These are phyloP conservation scores for Dictyostelium gargantuum DNA, from an alignment of 208 protist species.

Conservation along the genomic window DNA sequence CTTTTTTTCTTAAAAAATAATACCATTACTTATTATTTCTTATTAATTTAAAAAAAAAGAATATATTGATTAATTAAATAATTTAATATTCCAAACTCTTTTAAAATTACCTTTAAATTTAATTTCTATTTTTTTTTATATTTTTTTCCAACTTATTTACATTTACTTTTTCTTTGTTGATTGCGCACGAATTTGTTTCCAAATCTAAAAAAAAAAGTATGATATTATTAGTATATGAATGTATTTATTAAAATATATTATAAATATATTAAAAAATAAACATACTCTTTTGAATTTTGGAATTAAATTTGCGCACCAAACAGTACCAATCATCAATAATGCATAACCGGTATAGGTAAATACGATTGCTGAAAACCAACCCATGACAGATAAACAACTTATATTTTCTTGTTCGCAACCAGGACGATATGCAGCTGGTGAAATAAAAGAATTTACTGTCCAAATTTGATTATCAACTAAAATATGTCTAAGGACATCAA, in stretches of 20 bases:
- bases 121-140: no score
- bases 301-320: constrained; percentile 9
- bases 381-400: not conserved
- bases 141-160: no score
- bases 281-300: not conserved
- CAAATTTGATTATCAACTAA: constrained; percentile 50
- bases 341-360: constrained; percentile 57
- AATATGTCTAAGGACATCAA: constrained; percentile 51
- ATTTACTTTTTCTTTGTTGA: not conserved
- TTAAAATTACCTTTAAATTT: no score
- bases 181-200: not conserved
- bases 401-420: constrained; percentile 18
- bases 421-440: constrained; percentile 25
- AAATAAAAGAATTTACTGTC: not conserved
- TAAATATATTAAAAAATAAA: no score
- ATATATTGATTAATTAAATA: no score
- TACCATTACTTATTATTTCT: not conserved
- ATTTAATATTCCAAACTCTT: no score
- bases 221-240: no score
- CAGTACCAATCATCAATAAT: constrained; percentile 2
- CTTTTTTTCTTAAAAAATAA: not conserved
- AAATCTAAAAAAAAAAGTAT: no score
- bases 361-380: constrained; percentile 38
- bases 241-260: no score
- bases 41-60: no score